A percentile compares a stretch with the other conserved stretches of the same genome.
Conservation (phyloP, 352 stramenopile genomes). For the Phytophthora tentaculata region DNA sequence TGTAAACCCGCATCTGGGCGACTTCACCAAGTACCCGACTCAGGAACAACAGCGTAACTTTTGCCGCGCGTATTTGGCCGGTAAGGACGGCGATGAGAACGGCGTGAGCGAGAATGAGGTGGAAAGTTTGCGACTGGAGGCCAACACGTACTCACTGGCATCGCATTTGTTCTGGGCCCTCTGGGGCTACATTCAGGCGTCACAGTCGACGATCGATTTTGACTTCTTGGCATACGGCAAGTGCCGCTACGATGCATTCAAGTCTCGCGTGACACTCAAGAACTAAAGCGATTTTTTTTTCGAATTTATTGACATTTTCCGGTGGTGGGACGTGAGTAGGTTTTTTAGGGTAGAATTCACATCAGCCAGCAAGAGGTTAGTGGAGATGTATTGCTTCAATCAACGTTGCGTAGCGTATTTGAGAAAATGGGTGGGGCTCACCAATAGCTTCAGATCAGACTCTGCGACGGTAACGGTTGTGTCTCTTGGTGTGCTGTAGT, state of each 20-base stretch:
- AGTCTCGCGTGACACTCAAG: slow-evolving; percentile 60
- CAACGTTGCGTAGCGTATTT: slow-evolving; percentile 20
- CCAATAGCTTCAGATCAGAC: not conserved
- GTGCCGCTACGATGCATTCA: slow-evolving; percentile 79
- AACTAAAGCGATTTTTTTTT: not conserved
- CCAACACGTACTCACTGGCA: slow-evolving; percentile 86
- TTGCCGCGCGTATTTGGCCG: slow-evolving; percentile 72
- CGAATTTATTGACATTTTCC: slow-evolving; percentile 33
- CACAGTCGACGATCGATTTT: slow-evolving; percentile 92
- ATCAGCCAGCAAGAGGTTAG: slow-evolving; percentile 10
- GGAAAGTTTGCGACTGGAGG: slow-evolving; percentile 66
- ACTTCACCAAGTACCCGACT: slow-evolving; percentile 81
- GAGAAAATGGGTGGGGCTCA: not conserved
- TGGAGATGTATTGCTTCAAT: slow-evolving; percentile 29
- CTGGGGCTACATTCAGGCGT: slow-evolving; percentile 92
- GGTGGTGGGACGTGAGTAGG: slow-evolving; percentile 17
- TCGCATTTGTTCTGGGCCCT: slow-evolving; percentile 90
- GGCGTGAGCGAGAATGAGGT: slow-evolving; percentile 56
- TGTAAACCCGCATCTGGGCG: slow-evolving; percentile 76
- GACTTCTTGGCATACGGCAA: slow-evolving; percentile 90
- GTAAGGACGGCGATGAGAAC: slow-evolving; percentile 45
- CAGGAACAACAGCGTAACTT: slow-evolving; percentile 69
- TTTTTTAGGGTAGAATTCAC: not conserved
- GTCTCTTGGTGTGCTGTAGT: slow-evolving; percentile 23
- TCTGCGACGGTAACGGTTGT: slow-evolving; percentile 12